A percentile compares a stretch with the other conserved stretches of the same genome.
Conservation (phyloP, 2,329 filamentous ascomycete genomes). For the Capronia coronata region DNA sequence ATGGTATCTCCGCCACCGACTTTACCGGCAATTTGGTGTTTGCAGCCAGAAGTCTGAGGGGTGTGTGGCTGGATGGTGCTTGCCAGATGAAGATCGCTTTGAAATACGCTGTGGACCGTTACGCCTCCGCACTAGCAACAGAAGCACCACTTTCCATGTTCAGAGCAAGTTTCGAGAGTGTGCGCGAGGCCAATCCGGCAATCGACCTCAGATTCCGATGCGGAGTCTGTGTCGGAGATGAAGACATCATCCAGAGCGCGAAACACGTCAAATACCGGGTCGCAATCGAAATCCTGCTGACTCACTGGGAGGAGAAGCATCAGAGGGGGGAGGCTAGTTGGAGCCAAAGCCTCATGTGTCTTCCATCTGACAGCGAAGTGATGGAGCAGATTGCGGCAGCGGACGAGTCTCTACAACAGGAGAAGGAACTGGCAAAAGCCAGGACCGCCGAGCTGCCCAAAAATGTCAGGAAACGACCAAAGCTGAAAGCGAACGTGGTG, state of each 20-base stretch:
- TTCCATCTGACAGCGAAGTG: constrained; percentile 26
- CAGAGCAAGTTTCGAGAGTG: constrained; percentile 6
- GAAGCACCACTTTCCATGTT: constrained; percentile 7
- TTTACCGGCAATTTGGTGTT: constrained; percentile 28
- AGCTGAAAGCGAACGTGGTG: constrained; percentile 17
- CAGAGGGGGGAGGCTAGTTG: constrained; percentile 4
- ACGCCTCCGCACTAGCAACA: not conserved
- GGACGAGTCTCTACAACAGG: constrained; percentile 18
- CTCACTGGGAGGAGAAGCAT: constrained; percentile 26
- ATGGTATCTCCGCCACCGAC: constrained; percentile 15
- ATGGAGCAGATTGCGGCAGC: constrained; percentile 12
- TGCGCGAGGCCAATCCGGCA: constrained; percentile 15
- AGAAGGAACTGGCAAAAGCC: constrained; percentile 15
- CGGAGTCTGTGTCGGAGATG: constrained; percentile 19
- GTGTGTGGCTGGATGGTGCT: constrained; percentile 22
- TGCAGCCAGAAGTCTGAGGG: constrained; percentile 25
- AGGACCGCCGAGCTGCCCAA: not conserved
- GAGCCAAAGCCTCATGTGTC: constrained; percentile 17
- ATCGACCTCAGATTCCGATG: constrained; percentile 25
- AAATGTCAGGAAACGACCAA: constrained; percentile 18
- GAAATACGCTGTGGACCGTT: constrained; percentile 27
- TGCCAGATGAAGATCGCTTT: constrained; percentile 29
- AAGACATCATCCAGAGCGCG: constrained; percentile 1
- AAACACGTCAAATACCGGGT: constrained; percentile 18
- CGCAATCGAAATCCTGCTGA: constrained; percentile 12